phyloP scores from a whole-genome alignment of 2,329 filamentous ascomycete species.

The Aspergillus ochraceoroseus region DNA sequence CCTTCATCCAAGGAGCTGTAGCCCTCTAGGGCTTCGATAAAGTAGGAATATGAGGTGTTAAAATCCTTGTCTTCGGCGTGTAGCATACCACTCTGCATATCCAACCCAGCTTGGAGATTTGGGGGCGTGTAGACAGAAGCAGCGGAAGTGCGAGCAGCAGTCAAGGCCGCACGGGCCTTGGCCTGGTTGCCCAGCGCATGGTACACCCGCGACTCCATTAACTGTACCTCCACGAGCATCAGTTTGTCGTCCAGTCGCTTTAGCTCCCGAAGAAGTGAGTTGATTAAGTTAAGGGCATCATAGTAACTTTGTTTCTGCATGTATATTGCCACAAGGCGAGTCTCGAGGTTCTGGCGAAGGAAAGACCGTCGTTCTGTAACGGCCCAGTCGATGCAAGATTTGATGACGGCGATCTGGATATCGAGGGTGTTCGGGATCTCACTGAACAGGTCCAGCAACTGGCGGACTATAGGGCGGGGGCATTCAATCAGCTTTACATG shows the following conservation, averaged over 20 bases:
- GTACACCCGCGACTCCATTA: conserved; percentile 94
- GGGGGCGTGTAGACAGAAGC: conserved; percentile 97
- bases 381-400: conserved; percentile 99
- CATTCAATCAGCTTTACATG: conserved; percentile 2
- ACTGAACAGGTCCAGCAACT: conserved; percentile 91
- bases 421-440: conserved; percentile 92
- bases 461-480: conserved; percentile 62
- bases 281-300: conserved; percentile 93
- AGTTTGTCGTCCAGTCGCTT: conserved; percentile 98
- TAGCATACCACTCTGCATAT: conserved; percentile 99
- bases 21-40: conserved; percentile 96
- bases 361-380: conserved; percentile 91
- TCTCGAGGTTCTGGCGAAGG: conserved; percentile 96
- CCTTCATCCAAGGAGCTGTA: conserved; percentile 90
- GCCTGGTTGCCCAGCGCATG: conserved; percentile 94
- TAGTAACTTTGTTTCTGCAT: conserved; percentile 98
- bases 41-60: conserved; percentile 97
- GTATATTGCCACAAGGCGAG: conserved; percentile 84
- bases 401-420: conserved; percentile 89
- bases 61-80: conserved; percentile 99
- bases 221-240: conserved; percentile 93
- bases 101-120: conserved; percentile 86
- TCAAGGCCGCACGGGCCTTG: conserved; percentile 91
- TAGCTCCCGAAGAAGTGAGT: conserved; percentile 88
- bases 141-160: conserved; percentile 87